Evolutionary conservation across 2,329 filamentous ascomycete genomes (phyloP).

Genomic region (Rugonectria rugulosa): DNA sequence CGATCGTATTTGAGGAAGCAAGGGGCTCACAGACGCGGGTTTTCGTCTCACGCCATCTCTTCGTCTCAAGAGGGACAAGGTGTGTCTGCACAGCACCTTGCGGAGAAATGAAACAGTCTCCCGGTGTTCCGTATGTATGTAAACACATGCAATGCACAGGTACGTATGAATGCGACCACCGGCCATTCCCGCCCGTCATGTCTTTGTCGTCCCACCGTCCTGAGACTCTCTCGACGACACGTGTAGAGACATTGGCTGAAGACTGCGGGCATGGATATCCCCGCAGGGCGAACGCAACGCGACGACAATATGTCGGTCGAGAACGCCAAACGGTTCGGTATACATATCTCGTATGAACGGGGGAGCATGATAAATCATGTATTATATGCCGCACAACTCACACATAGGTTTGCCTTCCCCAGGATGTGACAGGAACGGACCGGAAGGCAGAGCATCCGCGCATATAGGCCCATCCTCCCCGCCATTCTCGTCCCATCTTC

Average conservation of each 20-base stretch:
- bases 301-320: constrained; percentile 19
- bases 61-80: constrained; percentile 4
- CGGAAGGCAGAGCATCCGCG: constrained; percentile 10
- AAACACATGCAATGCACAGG: constrained; percentile 3
- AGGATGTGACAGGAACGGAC: constrained; percentile 21
- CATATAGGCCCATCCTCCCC: constrained; percentile 14
- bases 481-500: background rate
- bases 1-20: constrained; percentile 12
- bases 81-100: no score
- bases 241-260: constrained; percentile 4
- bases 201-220: constrained; percentile 12
- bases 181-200: constrained; percentile 20
- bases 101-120: background rate
- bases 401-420: constrained; percentile 14
- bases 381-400: constrained; percentile 22
- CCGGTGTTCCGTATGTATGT: background rate
- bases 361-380: background rate
- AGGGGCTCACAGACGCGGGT: constrained; percentile 5
- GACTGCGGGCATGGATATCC: constrained; percentile 12
- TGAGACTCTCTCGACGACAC: constrained; percentile 13
- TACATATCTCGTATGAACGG: background rate
- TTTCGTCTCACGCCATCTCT: background rate
- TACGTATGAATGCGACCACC: constrained; percentile 9
- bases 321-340: background rate
- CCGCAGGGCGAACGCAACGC: constrained; percentile 1